Evolutionary conservation across 2,329 filamentous ascomycete genomes (phyloP), one percentile per base, ranked within the genome.

Genomic region (Corniculantispora saksenae): DNA sequence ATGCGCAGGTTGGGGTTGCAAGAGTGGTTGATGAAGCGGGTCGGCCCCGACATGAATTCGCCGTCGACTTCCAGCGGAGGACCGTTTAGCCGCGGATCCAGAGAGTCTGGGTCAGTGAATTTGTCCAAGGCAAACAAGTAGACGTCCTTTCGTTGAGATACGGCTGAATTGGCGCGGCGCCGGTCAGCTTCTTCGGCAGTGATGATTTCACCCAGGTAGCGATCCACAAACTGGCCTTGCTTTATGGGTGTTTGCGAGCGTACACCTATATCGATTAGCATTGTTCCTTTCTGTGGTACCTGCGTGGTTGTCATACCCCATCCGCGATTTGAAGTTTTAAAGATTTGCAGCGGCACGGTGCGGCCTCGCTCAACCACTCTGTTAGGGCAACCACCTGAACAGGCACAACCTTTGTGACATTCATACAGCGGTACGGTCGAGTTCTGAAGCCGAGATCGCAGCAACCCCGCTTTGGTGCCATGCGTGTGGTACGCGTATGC

Each of bases 71-170:
- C 86, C 4, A 90, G 77, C 19, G 87, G 82, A 7, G 83, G 78
- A 0, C 82, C 84, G 3, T 82, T 80, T 0, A 90, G 80, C 1
- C 86, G 79, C n/a, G 80, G 77, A 66, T 89, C 86, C 12, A 82
- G 77, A 1, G 84, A 87, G 7, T 81, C 70, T 0, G 81, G 78
- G 63, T 90, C 84, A 1, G 82, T 85, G 73, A 94, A 94, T 73
- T 95, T 95, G 80, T 96, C 92, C 1, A 96, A 85, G 1, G 85
- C 87, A 75, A 94, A 95, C 1, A 95, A 83, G 70, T 95, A 95
- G 0, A 91, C 87, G 25, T 91, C 88, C 70, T 94, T 94, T n/a
- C 83, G 82, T 66, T 86, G 81, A 0, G 84, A 83, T 3, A 85
- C 77, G 35, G 81, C 79, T 2, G 87, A 84, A 0, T 80, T 77